A percentile compares a stretch with the other conserved stretches of the same genome.
phyloP scores from a whole-genome alignment of 2,329 filamentous ascomycete genomes.

The Xylaria sp. region DNA sequence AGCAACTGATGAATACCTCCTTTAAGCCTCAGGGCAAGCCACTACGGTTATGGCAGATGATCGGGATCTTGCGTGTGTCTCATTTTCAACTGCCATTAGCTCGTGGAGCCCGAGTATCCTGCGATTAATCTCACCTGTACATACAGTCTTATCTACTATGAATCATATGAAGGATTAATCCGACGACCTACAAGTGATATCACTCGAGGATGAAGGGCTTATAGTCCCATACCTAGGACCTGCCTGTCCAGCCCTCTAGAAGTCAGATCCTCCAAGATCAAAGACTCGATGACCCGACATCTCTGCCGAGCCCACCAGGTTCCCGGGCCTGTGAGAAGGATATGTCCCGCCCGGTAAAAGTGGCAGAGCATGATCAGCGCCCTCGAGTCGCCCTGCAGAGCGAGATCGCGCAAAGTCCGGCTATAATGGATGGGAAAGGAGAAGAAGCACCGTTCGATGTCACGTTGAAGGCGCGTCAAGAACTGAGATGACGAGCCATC shows the following conservation, averaged over 20 bases:
- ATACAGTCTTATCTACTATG: too few relatives aligned
- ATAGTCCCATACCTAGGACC: constrained; percentile 1
- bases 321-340: constrained; percentile 14
- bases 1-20: neutral
- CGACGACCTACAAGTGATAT: too few relatives aligned
- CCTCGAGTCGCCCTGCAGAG: constrained; percentile 16
- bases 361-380: constrained; percentile 25
- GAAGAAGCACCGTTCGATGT: constrained; percentile 25
- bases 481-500: constrained; percentile 1
- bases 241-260: constrained; percentile 10
- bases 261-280: constrained; percentile 21
- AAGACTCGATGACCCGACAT: constrained; percentile 23
- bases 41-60: too few relatives aligned
- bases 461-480: constrained; percentile 7
- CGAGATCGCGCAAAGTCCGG: constrained; percentile 15
- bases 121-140: too few relatives aligned
- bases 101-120: too few relatives aligned
- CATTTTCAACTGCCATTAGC: too few relatives aligned
- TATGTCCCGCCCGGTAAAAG: constrained; percentile 29
- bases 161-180: too few relatives aligned
- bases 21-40: neutral
- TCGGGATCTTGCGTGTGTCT: too few relatives aligned
- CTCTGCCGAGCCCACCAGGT: constrained; percentile 31
- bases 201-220: neutral
- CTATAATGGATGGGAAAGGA: constrained; percentile 32